Conservation (phyloP, 805 yeast species). For the Lachancea lanzarotensis region DNA sequence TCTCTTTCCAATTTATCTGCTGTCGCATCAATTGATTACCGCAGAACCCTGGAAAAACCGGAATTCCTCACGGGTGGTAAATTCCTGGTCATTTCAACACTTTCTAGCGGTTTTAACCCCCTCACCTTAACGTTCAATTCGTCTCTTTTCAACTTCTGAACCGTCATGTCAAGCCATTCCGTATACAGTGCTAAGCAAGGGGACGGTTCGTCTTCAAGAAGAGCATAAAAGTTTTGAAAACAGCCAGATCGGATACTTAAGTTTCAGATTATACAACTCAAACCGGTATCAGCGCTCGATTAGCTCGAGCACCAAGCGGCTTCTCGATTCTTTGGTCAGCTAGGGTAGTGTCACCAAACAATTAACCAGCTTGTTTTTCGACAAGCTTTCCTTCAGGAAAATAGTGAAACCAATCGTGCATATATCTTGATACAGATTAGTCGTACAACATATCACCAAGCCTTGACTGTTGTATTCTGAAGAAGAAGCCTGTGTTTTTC, state of each 20-base stretch:
- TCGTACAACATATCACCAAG: too few relatives aligned
- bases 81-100: too few relatives aligned
- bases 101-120: too few relatives aligned
- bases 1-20: too few relatives aligned
- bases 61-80: too few relatives aligned
- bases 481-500: too few relatives aligned
- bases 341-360: not conserved
- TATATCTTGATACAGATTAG: not conserved
- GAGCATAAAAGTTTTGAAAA: not conserved
- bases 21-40: too few relatives aligned
- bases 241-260: not conserved
- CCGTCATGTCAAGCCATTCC: not conserved
- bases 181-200: slow-evolving; percentile 1
- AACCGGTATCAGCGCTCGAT: not conserved
- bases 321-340: not conserved
- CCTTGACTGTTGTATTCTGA: too few relatives aligned
- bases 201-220: slow-evolving; percentile 1
- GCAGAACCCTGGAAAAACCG: too few relatives aligned
- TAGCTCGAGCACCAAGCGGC: not conserved
- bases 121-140: too few relatives aligned
- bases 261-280: not conserved
- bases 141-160: not conserved
- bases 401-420: not conserved
- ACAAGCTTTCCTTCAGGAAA: not conserved
- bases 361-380: too few relatives aligned